Evolutionary conservation across 768 basidiomycete genomes (phyloP).

Genomic region (Cubamyces sp.): DNA sequence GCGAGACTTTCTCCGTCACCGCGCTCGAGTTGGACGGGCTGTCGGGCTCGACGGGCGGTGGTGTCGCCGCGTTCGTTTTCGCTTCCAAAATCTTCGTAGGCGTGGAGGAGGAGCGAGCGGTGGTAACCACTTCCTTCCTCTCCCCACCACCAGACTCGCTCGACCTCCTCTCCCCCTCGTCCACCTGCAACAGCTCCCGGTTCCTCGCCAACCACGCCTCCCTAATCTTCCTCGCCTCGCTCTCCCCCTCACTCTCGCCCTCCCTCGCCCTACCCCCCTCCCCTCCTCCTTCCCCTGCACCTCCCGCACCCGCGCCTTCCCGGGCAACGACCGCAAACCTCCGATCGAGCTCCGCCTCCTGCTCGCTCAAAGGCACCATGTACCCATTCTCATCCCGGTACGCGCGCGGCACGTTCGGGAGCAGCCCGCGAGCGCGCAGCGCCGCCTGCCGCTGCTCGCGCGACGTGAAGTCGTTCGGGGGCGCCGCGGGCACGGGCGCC

Average conservation of each 20-base stretch:
- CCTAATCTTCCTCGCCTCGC: constrained; percentile 24
- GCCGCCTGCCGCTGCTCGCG: constrained; percentile 27
- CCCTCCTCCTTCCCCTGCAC: background rate
- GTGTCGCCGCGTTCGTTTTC: background rate
- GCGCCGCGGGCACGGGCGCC: constrained; percentile 18
- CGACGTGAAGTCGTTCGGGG: constrained; percentile 25
- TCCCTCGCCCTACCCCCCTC: background rate
- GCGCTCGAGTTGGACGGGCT: constrained; percentile 19
- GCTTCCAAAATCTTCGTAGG: too few relatives aligned
- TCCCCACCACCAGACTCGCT: too few relatives aligned
- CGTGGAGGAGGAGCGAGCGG: too few relatives aligned
- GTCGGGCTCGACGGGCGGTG: background rate
- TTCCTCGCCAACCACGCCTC: constrained; percentile 28
- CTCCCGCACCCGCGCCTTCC: background rate
- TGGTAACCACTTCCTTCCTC: too few relatives aligned
- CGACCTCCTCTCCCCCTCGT: background rate
- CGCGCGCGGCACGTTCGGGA: constrained; percentile 1
- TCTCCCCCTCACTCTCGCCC: constrained; percentile 1
- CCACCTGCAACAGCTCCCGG: background rate
- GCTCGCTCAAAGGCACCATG: constrained; percentile 28
- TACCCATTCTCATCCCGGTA: constrained; percentile 24
- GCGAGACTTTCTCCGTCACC: constrained; percentile 22
- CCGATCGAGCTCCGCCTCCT: constrained; percentile 27
- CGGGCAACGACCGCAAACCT: constrained; percentile 21
- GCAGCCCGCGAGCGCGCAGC: constrained; percentile 25